phyloP scores from a whole-genome alignment of 192 early-diverging fungal genomes.

The Coemansia sp. region DNA sequence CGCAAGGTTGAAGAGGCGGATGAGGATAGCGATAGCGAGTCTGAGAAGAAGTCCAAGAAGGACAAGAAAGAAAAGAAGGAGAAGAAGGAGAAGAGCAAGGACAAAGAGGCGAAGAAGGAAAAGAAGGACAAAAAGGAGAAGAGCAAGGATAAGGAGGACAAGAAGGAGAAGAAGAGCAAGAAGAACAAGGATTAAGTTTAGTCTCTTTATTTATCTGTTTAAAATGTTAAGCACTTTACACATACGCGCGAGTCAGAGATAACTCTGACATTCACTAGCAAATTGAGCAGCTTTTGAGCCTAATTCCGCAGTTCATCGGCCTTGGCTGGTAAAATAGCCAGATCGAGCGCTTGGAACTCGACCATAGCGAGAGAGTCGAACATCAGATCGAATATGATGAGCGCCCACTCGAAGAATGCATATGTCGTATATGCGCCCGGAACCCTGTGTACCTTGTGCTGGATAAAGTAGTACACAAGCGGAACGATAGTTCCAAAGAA shows the following conservation, averaged over 20 bases:
- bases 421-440: slow-evolving; percentile 77
- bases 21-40: slow-evolving; percentile 35
- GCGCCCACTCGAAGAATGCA: slow-evolving; percentile 80
- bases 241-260: no score
- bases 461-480: slow-evolving; percentile 75
- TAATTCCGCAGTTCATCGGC: slow-evolving; percentile 33
- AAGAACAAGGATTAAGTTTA: slow-evolving; percentile 38
- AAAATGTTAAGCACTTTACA: no score
- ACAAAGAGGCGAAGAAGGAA: slow-evolving; percentile 17
- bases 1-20: slow-evolving; percentile 46
- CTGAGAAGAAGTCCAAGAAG: slow-evolving; percentile 41
- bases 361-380: slow-evolving; percentile 70
- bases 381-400: slow-evolving; percentile 75
- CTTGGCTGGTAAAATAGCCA: slow-evolving; percentile 39
- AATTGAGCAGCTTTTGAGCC: not conserved
- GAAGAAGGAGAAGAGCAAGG: slow-evolving; percentile 45
- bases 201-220: not conserved
- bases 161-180: slow-evolving; percentile 45
- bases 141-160: slow-evolving; percentile 32
- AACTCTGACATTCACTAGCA: no score
- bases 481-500: slow-evolving; percentile 73
- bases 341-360: slow-evolving; percentile 60
- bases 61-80: slow-evolving; percentile 46
- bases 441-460: slow-evolving; percentile 72
- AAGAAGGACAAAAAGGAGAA: slow-evolving; percentile 22